Base-by-base conservation (phyloP, 352 stramenopile genomes). In the Pythium rhizo-oryzae region DNA sequence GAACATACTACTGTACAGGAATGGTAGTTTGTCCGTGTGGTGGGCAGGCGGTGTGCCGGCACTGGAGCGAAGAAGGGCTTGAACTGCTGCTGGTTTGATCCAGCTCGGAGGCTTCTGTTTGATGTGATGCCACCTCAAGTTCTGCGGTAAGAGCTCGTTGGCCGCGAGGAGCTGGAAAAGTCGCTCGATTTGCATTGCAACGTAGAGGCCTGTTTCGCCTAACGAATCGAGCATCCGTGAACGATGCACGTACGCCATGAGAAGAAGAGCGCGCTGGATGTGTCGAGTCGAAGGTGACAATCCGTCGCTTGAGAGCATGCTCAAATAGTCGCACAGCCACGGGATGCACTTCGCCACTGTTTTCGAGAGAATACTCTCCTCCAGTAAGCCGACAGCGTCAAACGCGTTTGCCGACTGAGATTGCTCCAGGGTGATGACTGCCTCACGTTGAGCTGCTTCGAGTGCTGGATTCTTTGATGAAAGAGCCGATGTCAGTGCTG, bases 1-100 rank as follows among this genome's bases (percentile, higher is more conserved):
- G 62, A 90, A 90, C 47, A 92, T 80, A 67, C 81, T 77, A 39
- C 76, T 90, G 66, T 82, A 86, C 35, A 92, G 69, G 46, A 90
- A 92, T 24, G 81, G 80, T n/a, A 90, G 47, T 1, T 47, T 35
- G 47, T 92, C 84, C 9, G 73, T 49, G 2, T 61, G 24, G 25
- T 59, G n/a, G 21, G 24, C 25, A 15, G 43, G 49, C 7, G 50
- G 2, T 53, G 35, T 54, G 13, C 23, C 13, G 30, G 4, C 35
- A 50, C 58, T 18, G 12, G 7, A 16, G 50, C 19, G 33, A 18
- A 63, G 78, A 65, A 41, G 69, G 73, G 19, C 54, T 1, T 30
- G 43, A 41, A 61, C 21, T 24, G 47, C 59, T 23, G 61, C 70
- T 50, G 19, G 0, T 33, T 57, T 55, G 35, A 65, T 65, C 49